phyloP scores from a whole-genome alignment of 2,329 filamentous ascomycete species.

The Diaporthe caulivora region DNA sequence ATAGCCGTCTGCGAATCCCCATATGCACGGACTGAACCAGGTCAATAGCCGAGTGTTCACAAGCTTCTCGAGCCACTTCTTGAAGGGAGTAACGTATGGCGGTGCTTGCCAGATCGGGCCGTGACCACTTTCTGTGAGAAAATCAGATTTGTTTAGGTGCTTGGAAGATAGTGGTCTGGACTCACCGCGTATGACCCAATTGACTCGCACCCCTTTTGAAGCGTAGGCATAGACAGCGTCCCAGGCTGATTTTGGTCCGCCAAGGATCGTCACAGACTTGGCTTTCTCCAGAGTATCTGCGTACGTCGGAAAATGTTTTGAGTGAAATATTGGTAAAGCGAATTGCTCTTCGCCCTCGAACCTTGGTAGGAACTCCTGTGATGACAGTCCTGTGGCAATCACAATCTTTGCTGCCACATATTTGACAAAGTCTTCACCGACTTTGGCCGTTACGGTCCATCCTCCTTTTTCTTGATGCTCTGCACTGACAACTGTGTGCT shows the following conservation, averaged over 20 bases:
- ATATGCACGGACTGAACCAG: conserved; percentile 82
- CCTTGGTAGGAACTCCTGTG: conserved; percentile 59
- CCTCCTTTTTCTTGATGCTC: conserved; percentile 56
- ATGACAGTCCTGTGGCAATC: conserved; percentile 68
- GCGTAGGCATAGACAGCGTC: conserved; percentile 75
- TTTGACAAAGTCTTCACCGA: conserved; percentile 39
- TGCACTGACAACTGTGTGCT: conserved; percentile 55
- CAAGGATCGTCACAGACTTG: conserved; percentile 67
- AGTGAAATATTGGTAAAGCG: conserved; percentile 62
- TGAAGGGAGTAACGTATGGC: conserved; percentile 74
- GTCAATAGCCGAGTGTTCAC: conserved; percentile 75
- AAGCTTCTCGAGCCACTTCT: conserved; percentile 76
- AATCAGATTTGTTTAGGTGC: background rate
- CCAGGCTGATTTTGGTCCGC: conserved; percentile 74
- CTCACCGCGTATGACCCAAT: conserved; percentile 70
- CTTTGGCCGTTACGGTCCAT: conserved; percentile 56
- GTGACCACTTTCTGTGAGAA: conserved; percentile 53
- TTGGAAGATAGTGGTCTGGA: background rate
- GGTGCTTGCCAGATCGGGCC: conserved; percentile 72
- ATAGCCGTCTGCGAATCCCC: conserved; percentile 74
- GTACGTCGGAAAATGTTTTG: conserved; percentile 58
- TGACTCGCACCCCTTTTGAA: conserved; percentile 64
- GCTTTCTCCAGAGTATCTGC: conserved; percentile 54
- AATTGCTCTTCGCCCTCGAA: conserved; percentile 62
- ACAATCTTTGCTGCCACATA: conserved; percentile 61